Evolutionary conservation across 2,329 filamentous ascomycete genomes (phyloP).

Genomic region (Didymosphaeria variabile): DNA sequence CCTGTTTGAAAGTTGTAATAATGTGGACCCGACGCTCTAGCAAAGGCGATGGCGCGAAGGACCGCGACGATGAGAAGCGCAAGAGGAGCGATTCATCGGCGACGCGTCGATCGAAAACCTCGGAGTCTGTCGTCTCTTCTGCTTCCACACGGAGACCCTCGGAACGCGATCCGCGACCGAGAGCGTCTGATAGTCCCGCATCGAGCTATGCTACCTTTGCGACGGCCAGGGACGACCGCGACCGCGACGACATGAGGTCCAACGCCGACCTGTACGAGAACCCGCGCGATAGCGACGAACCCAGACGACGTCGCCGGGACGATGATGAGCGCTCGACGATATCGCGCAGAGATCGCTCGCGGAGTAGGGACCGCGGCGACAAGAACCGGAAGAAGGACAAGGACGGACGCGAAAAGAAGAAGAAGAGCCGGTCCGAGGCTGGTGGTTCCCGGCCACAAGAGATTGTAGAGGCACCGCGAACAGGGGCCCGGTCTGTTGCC

Average conservation of each 20-base stretch:
- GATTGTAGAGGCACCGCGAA: slow-evolving; percentile 41
- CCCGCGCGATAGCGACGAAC: slow-evolving; percentile 32
- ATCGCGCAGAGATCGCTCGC: slow-evolving; percentile 38
- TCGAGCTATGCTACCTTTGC: slow-evolving; percentile 49
- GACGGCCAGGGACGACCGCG: slow-evolving; percentile 45
- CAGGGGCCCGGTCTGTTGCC: slow-evolving; percentile 36
- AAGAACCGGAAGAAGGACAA: slow-evolving; percentile 28
- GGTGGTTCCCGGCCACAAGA: slow-evolving; percentile 33
- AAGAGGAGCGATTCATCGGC: slow-evolving; percentile 35
- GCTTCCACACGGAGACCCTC: slow-evolving; percentile 45
- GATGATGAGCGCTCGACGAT: slow-evolving; percentile 43
- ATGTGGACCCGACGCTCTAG: slow-evolving; percentile 52
- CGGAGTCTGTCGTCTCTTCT: slow-evolving; percentile 48
- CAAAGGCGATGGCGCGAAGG: slow-evolving; percentile 48
- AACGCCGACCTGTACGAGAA: slow-evolving; percentile 47
- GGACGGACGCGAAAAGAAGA: slow-evolving; percentile 34
- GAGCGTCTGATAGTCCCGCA: slow-evolving; percentile 43
- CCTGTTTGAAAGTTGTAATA: slow-evolving; percentile 21
- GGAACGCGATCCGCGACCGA: slow-evolving; percentile 26
- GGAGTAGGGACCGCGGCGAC: slow-evolving; percentile 44
- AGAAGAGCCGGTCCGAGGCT: slow-evolving; percentile 42
- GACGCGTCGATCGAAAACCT: slow-evolving; percentile 36
- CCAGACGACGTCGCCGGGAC: slow-evolving; percentile 30
- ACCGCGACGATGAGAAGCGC: slow-evolving; percentile 40
- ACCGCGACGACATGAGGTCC: slow-evolving; percentile 42